Percentiles rank a stretch among this genome's conserved stretches.
These are phyloP conservation scores for Xylaria sp. DNA, from an alignment of 2,329 filamentous ascomycete genomes.

Conservation along the genomic window DNA sequence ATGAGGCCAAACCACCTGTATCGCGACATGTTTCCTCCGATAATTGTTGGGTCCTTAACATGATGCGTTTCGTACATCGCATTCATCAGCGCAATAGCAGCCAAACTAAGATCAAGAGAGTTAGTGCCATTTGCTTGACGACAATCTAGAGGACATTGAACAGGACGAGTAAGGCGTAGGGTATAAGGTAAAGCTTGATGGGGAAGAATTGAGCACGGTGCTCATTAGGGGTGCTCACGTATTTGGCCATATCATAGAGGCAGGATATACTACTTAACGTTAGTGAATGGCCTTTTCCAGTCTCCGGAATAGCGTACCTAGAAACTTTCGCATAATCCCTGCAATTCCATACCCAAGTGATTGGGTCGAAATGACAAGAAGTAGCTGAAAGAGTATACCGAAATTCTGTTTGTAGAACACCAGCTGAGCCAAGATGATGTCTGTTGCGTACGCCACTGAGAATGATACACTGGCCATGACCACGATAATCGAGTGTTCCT, in stretches of 20 bases:
- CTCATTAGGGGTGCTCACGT: conserved; percentile 28
- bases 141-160: background rate
- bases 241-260: conserved; percentile 79
- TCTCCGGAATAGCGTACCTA: conserved; percentile 56
- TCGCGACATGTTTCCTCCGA: conserved; percentile 73
- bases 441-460: conserved; percentile 76
- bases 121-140: conserved; percentile 14
- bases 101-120: conserved; percentile 60
- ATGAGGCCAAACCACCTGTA: conserved; percentile 73
- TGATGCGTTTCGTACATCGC: conserved; percentile 75
- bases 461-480: conserved; percentile 79
- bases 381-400: conserved; percentile 72
- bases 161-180: background rate
- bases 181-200: background rate
- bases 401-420: conserved; percentile 79
- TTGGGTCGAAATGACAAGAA: conserved; percentile 75
- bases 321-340: conserved; percentile 72
- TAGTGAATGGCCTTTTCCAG: conserved; percentile 12
- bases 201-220: background rate
- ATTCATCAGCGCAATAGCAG: conserved; percentile 74
- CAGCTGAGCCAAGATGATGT: conserved; percentile 76
- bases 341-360: conserved; percentile 76
- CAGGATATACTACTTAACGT: conserved; percentile 64
- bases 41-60: conserved; percentile 59
- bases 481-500: conserved; percentile 75